phyloP scores from a whole-genome alignment of 768 basidiomycete genomes.

The Coprinopsis sp. region DNA sequence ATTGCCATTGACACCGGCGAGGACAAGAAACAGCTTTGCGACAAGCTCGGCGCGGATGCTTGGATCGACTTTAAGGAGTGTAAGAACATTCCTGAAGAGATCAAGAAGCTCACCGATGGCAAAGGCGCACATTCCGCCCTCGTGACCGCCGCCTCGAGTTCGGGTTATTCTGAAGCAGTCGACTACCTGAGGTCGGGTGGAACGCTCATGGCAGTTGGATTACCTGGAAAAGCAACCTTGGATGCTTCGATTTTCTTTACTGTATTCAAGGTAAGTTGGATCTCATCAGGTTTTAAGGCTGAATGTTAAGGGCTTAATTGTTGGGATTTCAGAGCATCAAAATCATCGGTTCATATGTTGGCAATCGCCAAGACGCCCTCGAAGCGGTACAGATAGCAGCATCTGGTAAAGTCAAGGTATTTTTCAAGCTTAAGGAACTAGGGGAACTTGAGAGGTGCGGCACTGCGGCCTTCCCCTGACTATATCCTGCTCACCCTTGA shows the following conservation, averaged over 20 bases:
- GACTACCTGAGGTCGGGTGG: conserved; percentile 75
- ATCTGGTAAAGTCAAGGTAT: conserved; percentile 62
- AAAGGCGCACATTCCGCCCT: conserved; percentile 68
- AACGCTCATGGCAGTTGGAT: conserved; percentile 72
- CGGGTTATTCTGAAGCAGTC: conserved; percentile 51
- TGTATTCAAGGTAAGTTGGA: conserved; percentile 45
- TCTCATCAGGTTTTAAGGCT: background rate
- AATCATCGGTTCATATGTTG: conserved; percentile 50
- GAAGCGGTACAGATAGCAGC: conserved; percentile 80
- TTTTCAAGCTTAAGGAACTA: conserved; percentile 43
- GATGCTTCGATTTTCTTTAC: conserved; percentile 68
- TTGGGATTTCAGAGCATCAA: conserved; percentile 43
- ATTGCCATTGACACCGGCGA: conserved; percentile 78
- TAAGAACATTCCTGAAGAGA: conserved; percentile 60
- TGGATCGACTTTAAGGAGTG: conserved; percentile 76
- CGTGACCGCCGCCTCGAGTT: conserved; percentile 52
- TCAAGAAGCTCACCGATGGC: conserved; percentile 61
- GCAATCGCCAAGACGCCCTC: conserved; percentile 78
- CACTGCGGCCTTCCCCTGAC: conserved; percentile 4
- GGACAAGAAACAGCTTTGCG: conserved; percentile 61
- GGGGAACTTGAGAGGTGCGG: conserved; percentile 49
- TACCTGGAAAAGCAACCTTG: conserved; percentile 60
- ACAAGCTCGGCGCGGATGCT: conserved; percentile 63
- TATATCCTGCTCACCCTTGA: conserved; percentile 1
- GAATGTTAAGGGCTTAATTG: conserved; percentile 9